phyloP scores from a whole-genome alignment of 768 basidiomycete species.

The Pisolithus marmoratus region DNA sequence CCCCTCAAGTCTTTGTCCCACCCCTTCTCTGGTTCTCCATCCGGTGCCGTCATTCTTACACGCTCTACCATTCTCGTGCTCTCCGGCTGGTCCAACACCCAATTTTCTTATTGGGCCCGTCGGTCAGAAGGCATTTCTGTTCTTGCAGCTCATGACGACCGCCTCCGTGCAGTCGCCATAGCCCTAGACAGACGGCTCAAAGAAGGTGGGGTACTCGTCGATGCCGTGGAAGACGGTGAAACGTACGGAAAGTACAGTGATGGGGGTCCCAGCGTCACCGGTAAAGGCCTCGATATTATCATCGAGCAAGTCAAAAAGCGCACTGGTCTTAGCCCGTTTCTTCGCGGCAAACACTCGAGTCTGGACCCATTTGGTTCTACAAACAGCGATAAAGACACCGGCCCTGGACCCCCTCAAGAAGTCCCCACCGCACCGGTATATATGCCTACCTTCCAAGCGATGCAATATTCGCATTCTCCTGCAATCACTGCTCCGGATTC shows the following conservation, averaged over 20 bases:
- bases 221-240: slow-evolving; percentile 18
- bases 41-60: slow-evolving; percentile 41
- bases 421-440: slow-evolving; percentile 27
- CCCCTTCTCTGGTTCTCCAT: slow-evolving; percentile 32
- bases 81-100: slow-evolving; percentile 50
- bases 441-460: slow-evolving; percentile 37
- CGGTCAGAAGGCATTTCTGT: slow-evolving; percentile 46
- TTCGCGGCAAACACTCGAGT: slow-evolving; percentile 46
- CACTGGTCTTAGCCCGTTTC: slow-evolving; percentile 42
- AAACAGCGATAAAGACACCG: slow-evolving; percentile 29
- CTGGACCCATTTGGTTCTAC: slow-evolving; percentile 44
- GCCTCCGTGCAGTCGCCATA: slow-evolving; percentile 34
- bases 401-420: slow-evolving; percentile 21
- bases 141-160: slow-evolving; percentile 35
- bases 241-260: slow-evolving; percentile 19
- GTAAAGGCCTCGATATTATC: slow-evolving; percentile 45
- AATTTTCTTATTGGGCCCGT: slow-evolving; percentile 52
- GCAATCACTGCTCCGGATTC: slow-evolving; percentile 27
- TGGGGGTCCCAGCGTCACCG: slow-evolving; percentile 38
- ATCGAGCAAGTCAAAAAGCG: slow-evolving; percentile 46
- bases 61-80: slow-evolving; percentile 42
- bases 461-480: slow-evolving; percentile 32
- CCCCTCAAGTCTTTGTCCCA: slow-evolving; percentile 44
- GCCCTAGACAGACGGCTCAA: slow-evolving; percentile 38
- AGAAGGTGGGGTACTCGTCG: slow-evolving; percentile 28